Base-by-base conservation (phyloP, 148 eudicot species). In the Persicaria maculosa region DNA sequence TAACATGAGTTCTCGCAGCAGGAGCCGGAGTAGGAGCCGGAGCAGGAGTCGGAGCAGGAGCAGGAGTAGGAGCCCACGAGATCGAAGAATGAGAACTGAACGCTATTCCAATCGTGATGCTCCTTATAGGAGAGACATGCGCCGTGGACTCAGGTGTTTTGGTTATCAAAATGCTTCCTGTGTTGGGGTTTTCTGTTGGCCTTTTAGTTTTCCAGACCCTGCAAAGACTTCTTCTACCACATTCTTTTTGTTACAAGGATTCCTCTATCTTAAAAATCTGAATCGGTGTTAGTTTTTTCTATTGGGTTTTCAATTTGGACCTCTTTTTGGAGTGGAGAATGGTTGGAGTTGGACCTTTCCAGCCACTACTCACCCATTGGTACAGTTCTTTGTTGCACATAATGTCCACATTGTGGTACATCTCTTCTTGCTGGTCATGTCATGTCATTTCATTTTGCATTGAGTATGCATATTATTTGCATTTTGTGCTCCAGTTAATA, bases 141-240 rank as follows among this genome's bases (percentile, higher is more conserved):
- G 88, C 36, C 88, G 91, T 86, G 97, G 97, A 81, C 87, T 86
- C 98, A 95, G 98, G 98, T 94, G 81, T 82, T 84, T 75, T 87
- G 87, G 84, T 85, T 80, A 80, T 81, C 50, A 64, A 47, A 72
- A 59, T 77, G 50, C 43, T 76, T 47, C 58, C 22, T 72, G 68
- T 62, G 44, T 61, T 54, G 80, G 80, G 73, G 54, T 69, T 46
- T 62, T 76, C 58, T 22, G 9, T 75, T 75, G 69, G 64, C 46
- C 17, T 58, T 58, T n/a, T 20, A 19, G 31, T 7, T 58, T 6
- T 20, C 64, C 64, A 17, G 36, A 58, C 36, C 20, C 25, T 57
- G 25, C 25, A 58, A 58, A 58, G 8, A 57, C 22, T 9, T 36
- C 45, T 12, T 40, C 70, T 36, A 5, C 70, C 15, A 5, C 46